Percentiles rank a stretch among this genome's conserved stretches.
These are phyloP conservation scores for Zygotorulaspora sp. DNA, from an alignment of 805 yeast genomes.

Conservation along the genomic window DNA sequence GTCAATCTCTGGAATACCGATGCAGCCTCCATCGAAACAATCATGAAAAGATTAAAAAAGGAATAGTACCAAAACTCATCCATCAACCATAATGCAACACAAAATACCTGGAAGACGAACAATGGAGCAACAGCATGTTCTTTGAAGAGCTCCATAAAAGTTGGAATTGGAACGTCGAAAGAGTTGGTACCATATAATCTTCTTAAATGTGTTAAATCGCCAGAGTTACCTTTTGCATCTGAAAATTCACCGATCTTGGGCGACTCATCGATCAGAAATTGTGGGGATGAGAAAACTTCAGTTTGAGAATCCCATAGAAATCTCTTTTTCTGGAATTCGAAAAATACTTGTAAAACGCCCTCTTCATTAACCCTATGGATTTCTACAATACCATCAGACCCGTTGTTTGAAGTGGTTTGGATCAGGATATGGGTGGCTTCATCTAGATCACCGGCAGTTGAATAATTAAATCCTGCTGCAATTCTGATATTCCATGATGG, in stretches of 20 bases:
- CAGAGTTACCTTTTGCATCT: constrained; percentile 48
- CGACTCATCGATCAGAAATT: constrained; percentile 54
- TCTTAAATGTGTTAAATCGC: constrained; percentile 44
- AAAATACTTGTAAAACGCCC: constrained; percentile 61
- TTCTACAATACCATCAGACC: constrained; percentile 72
- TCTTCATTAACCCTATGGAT: constrained; percentile 53
- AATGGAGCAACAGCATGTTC: constrained; percentile 99
- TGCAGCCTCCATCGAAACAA: constrained; percentile 87
- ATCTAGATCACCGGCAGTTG: constrained; percentile 44
- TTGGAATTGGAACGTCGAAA: constrained; percentile 93
- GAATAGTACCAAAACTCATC: constrained; percentile 98
- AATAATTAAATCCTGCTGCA: constrained; percentile 65
- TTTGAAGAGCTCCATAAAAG: constrained; percentile 82
- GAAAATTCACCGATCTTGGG: constrained; percentile 59
- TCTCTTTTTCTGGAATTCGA: constrained; percentile 87
- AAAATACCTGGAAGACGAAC: constrained; percentile 92
- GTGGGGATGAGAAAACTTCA: constrained; percentile 71
- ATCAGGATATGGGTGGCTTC: constrained; percentile 72
- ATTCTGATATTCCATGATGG: constrained; percentile 90
- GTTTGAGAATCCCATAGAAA: constrained; percentile 60
- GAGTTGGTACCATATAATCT: constrained; percentile 78
- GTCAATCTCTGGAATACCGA: constrained; percentile 93
- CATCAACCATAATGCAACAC: constrained; percentile 92
- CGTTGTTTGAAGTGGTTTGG: constrained; percentile 79
- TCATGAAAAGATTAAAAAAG: constrained; percentile 84